Percentiles rank a stretch among this genome's conserved stretches.
phyloP scores from a whole-genome alignment of 108 stramenopile species.

The Chaetoceros tenuissimus region DNA sequence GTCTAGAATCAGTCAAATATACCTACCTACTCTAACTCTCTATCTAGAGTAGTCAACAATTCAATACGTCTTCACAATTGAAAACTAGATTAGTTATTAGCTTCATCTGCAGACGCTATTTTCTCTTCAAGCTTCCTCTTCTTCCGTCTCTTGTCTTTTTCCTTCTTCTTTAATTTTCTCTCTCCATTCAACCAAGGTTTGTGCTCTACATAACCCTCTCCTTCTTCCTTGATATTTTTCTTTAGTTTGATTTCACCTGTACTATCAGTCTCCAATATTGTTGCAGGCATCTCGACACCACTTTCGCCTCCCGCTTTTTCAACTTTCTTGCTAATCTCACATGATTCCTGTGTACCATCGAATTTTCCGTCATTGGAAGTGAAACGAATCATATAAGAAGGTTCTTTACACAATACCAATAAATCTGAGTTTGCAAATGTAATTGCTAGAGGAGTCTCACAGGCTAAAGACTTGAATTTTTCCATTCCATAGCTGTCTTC shows the following conservation, averaged over 20 bases:
- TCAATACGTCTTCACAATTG: no score
- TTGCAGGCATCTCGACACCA: conserved; percentile 34
- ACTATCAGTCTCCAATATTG: conserved; percentile 46
- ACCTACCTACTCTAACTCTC: no score
- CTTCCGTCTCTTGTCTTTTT: neutral
- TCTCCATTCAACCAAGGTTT: neutral
- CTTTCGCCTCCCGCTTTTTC: conserved; percentile 2
- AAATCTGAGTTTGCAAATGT: conserved; percentile 22
- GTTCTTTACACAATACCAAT: conserved; percentile 38
- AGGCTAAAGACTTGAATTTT: neutral
- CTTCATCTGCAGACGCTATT: no score
- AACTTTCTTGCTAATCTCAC: conserved; percentile 6
- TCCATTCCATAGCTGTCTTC: neutral
- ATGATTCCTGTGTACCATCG: conserved; percentile 6
- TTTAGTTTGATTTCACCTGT: conserved; percentile 24
- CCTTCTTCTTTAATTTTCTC: neutral
- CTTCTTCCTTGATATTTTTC: neutral
- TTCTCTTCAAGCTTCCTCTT: neutral
- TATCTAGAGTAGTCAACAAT: no score
- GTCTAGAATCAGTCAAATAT: no score
- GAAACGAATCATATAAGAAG: conserved; percentile 34
- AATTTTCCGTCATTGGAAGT: conserved; percentile 1
- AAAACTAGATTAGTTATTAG: no score
- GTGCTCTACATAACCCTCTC: neutral
- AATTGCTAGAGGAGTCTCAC: conserved; percentile 30